Base-by-base conservation (phyloP, 225 moss, liverwort and hornwort genomes). In the Takakia lepidozioides region DNA sequence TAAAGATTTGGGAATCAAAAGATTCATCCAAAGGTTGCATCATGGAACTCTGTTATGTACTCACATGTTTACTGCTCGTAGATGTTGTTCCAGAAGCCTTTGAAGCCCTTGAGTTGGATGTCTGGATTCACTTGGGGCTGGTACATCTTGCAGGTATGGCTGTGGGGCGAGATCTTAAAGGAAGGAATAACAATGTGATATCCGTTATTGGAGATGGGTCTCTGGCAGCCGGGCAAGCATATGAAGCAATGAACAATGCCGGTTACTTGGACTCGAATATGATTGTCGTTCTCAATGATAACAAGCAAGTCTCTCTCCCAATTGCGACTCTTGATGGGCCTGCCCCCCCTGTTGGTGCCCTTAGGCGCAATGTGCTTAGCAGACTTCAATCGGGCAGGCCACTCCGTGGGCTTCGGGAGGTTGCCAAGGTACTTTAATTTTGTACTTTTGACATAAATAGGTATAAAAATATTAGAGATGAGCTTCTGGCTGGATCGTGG, bases 131-230 rank as follows among this genome's bases (percentile, higher is more conserved):
- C n/a, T n/a, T n/a, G n/a, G n/a, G n/a, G n/a, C n/a, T n/a, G n/a
- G n/a, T n/a, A n/a, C n/a, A n/a, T n/a, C n/a, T n/a, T 54, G 19
- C 34, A 54, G 53, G 53, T 4, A 54, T 54, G 53, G 53, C 53
- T n/a, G 53, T 54, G 2, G 53, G 53, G 22, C 53, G 38, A 39
- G 53, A 54, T 7, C 10, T 39, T n/a, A 54, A 54, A 25, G 53
- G 53, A 35, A 54, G 8, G 14, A 25, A 19, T 10, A 54, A 54
- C 37, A 1, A 54, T 36, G 53, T 39, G 34, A 54, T 54, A 32
- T 19, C 53, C 8, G 38, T 54, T 18, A 54, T 54, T 19, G 53
- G 38, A 3, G 53, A 54, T 54, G 53, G 53, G 13, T 32, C 53
- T n/a, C 21, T 39, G 38, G 38, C 38, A 1, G 53, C 53, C 3